Conservation (phyloP, 2,329 filamentous ascomycete genomes). For the Ophiostoma perfectum region DNA sequence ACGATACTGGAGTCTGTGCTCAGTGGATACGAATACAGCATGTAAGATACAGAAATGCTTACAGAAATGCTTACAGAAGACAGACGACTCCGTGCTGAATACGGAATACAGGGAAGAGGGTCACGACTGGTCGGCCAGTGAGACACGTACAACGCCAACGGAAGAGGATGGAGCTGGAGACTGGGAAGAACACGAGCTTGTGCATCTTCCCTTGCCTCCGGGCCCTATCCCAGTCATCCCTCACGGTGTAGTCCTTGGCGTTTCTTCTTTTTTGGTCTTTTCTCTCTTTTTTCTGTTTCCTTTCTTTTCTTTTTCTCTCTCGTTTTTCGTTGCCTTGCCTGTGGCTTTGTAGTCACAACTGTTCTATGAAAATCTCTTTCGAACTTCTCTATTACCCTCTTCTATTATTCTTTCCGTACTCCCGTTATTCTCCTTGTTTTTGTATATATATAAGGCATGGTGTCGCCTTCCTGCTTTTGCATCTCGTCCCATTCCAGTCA, state of each 20-base stretch:
- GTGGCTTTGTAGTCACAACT: background rate
- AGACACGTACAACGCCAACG: background rate
- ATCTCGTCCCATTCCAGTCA: background rate
- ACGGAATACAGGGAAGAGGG: background rate
- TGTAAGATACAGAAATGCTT: background rate
- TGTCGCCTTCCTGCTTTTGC: background rate
- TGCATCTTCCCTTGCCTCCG: conserved; percentile 15
- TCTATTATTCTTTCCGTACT: background rate
- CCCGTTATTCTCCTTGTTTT: background rate
- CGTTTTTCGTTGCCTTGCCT: background rate
- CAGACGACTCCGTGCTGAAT: background rate
- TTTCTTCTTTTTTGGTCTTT: conserved; percentile 1
- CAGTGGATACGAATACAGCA: background rate
- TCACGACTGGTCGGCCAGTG: background rate
- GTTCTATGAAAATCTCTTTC: background rate
- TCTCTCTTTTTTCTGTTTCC: background rate
- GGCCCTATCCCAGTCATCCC: conserved; percentile 14
- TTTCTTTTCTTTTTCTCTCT: background rate
- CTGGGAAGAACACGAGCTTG: background rate
- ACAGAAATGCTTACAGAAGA: background rate
- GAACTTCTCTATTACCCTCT: background rate
- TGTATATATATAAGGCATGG: conserved; percentile 7
- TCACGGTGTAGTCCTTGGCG: background rate
- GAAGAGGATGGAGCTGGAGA: background rate
- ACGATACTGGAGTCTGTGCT: background rate